phyloP scores from a whole-genome alignment of 345 rosid genomes.

The Lepidium sativum region DNA sequence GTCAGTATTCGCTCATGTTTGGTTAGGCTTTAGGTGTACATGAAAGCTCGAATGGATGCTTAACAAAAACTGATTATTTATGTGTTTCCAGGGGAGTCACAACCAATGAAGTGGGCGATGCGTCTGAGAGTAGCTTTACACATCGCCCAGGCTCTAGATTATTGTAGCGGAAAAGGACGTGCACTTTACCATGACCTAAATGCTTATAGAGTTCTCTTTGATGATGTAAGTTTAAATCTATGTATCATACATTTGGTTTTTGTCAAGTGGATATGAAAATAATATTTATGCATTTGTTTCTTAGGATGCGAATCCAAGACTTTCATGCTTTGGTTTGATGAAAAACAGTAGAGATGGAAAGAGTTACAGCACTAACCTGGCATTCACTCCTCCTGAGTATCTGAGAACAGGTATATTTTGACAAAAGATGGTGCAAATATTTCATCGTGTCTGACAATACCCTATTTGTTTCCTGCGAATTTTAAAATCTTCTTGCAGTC shows the following conservation, averaged over 20 bases:
- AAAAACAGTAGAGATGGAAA: constrained; percentile 89
- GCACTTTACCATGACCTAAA: constrained; percentile 84
- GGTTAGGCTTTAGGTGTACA: neutral
- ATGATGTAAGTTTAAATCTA: constrained; percentile 38
- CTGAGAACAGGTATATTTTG: constrained; percentile 56
- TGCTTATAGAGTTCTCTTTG: constrained; percentile 82
- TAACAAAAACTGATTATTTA: neutral
- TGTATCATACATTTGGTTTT: neutral
- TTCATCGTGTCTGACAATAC: neutral
- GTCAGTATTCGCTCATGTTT: neutral
- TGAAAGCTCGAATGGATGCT: neutral
- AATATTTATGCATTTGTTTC: neutral
- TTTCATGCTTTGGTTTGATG: constrained; percentile 85
- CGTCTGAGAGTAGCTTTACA: constrained; percentile 74
- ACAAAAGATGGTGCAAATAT: neutral
- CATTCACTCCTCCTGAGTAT: constrained; percentile 92
- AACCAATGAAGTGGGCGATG: constrained; percentile 95
- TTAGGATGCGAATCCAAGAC: constrained; percentile 80
- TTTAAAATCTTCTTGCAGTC: neutral
- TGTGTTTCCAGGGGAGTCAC: constrained; percentile 66
- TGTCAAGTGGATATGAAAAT: neutral
- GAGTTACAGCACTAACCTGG: constrained; percentile 90
- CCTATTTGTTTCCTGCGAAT: neutral
- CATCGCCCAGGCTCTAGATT: constrained; percentile 79
- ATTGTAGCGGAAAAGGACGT: constrained; percentile 74